phyloP scores from a whole-genome alignment of 2,329 filamentous ascomycete genomes.

The Fusarium xyrophilum region DNA sequence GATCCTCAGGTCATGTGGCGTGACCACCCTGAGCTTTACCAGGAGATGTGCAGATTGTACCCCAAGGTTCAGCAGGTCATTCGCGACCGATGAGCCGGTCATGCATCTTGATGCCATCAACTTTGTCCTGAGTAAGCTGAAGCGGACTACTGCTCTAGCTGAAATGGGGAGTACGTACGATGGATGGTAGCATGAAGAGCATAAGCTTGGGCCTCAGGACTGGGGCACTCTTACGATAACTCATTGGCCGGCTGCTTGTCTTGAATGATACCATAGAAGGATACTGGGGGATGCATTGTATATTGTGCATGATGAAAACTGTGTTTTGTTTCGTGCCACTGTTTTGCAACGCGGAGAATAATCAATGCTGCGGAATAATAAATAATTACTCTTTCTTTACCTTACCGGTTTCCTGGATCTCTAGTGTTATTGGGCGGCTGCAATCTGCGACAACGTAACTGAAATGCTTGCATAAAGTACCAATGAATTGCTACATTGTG shows the following conservation, averaged over 20 bases:
- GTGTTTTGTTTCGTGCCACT: background rate
- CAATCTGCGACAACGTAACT: background rate
- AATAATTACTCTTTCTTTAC: background rate
- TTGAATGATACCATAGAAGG: slow-evolving; percentile 27
- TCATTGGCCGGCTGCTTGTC: background rate
- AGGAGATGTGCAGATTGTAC: slow-evolving; percentile 80
- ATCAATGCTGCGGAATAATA: background rate
- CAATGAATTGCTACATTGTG: background rate
- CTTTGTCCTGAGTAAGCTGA: background rate
- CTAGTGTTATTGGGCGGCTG: accelerated
- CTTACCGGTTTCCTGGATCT: accelerated
- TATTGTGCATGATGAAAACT: background rate
- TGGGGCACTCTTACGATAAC: background rate
- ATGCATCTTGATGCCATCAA: too few species aligned
- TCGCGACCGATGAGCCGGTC: slow-evolving; percentile 42
- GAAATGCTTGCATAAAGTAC: background rate
- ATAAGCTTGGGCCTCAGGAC: background rate
- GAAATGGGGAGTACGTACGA: background rate
- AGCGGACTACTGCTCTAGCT: background rate
- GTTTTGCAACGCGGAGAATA: background rate
- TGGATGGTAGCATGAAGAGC: accelerated
- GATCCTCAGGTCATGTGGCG: slow-evolving; percentile 76
- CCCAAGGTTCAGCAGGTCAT: slow-evolving; percentile 83
- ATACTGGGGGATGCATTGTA: background rate
- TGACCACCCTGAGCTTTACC: slow-evolving; percentile 83